phyloP scores from a whole-genome alignment of 208 protist species.

The Trypanosoma melophagium region DNA sequence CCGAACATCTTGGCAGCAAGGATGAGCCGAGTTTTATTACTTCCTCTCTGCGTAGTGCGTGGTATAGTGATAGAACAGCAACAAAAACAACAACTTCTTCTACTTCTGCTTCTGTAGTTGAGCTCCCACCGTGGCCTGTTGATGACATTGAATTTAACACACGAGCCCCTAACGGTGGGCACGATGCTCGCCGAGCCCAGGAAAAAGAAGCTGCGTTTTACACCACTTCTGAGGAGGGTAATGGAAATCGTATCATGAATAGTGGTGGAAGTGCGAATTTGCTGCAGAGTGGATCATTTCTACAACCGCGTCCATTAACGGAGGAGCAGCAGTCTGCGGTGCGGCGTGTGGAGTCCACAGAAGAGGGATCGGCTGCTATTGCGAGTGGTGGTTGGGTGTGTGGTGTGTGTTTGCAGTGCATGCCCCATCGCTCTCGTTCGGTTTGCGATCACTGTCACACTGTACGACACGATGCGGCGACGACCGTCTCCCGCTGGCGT shows the following conservation, averaged over 20 bases:
- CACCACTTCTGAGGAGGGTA: neutral
- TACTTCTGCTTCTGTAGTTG: neutral
- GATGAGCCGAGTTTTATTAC: too few relatives aligned
- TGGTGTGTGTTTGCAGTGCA: slow-evolving; percentile 38
- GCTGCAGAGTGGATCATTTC: neutral
- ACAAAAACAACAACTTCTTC: neutral
- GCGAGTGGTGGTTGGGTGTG: slow-evolving; percentile 61
- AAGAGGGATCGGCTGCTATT: slow-evolving; percentile 33
- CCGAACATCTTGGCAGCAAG: too few relatives aligned
- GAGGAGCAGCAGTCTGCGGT: slow-evolving; percentile 15
- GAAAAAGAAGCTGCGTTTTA: slow-evolving; percentile 8
- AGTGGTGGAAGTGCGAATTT: neutral
- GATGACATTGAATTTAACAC: slow-evolving; percentile 77
- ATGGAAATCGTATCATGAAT: neutral
- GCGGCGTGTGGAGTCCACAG: slow-evolving; percentile 22
- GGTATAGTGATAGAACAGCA: neutral
- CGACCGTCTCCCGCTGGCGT: slow-evolving; percentile 23
- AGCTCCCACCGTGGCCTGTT: slow-evolving; percentile 62
- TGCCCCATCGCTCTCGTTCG: slow-evolving; percentile 37
- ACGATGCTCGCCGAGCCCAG: slow-evolving; percentile 38
- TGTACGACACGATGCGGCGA: slow-evolving; percentile 48
- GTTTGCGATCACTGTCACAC: slow-evolving; percentile 52
- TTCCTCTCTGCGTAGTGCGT: too few relatives aligned
- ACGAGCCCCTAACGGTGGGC: slow-evolving; percentile 39
- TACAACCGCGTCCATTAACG: neutral